These are phyloP conservation scores for Pichia sp. DNA, from an alignment of 1,139 yeast species.

Conservation along the genomic window DNA sequence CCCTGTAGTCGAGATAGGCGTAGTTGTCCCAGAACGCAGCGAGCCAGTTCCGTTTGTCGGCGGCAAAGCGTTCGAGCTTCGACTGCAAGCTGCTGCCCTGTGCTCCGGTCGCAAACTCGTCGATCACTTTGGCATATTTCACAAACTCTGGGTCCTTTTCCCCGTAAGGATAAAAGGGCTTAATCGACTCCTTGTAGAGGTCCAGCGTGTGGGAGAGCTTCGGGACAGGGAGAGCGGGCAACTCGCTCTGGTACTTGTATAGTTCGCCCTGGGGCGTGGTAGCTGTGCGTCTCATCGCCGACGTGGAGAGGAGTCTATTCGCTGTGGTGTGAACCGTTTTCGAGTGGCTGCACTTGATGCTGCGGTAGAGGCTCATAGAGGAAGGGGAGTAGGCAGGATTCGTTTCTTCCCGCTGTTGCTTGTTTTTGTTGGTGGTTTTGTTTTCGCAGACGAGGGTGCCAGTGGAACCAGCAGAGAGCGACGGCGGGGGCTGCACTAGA, in stretches of 20 bases:
- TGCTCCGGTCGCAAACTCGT: conserved; percentile 54
- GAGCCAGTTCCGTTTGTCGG: conserved; percentile 74
- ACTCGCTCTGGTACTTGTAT: conserved; percentile 64
- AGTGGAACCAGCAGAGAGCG: too few species aligned
- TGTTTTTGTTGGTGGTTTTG: background rate
- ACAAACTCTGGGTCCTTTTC: conserved; percentile 53
- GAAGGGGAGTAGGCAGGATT: background rate
- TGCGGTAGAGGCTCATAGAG: conserved; percentile 1
- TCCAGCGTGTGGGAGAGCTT: conserved; percentile 64
- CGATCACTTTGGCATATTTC: conserved; percentile 46
- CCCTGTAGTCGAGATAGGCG: conserved; percentile 87
- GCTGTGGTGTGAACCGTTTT: background rate
- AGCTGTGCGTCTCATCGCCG: background rate
- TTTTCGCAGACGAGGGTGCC: background rate
- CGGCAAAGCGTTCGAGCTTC: conserved; percentile 57
- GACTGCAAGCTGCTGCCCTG: conserved; percentile 63
- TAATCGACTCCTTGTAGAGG: conserved; percentile 66
- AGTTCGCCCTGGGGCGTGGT: conserved; percentile 53
- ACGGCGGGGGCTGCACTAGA: too few species aligned
- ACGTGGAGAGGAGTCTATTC: background rate
- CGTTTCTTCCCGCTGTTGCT: background rate
- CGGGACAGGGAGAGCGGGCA: conserved; percentile 90
- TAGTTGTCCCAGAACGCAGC: conserved; percentile 92
- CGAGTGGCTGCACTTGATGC: background rate
- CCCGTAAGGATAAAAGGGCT: conserved; percentile 55